Evolutionary conservation across 345 rosid species (phyloP), one percentile per base, ranked within the genome.

Genomic region (Brassica incana): DNA sequence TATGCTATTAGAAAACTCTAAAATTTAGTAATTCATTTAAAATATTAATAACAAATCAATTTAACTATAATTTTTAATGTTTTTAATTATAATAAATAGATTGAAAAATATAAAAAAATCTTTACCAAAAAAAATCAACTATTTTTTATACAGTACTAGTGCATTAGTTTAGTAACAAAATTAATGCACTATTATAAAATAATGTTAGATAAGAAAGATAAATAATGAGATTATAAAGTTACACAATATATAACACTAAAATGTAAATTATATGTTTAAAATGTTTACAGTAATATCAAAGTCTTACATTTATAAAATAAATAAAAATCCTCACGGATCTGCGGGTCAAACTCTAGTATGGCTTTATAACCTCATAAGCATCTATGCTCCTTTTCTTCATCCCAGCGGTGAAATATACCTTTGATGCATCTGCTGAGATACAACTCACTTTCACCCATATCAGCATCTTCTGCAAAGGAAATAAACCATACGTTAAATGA

Each of bases 401-500:
- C 54, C 99, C 98, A 0, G 93, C 92, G 0, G 85, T 86, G 81
- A 95, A 91, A 77, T 93, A 85, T 25, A 93, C 92, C 88, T 91
- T 95, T 10, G 93, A 65, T 6, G 90, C 83, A 2, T 89, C 97
- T 4, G 95, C 86, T 45, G 93, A 54, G 71, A 95, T 85, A 52
- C 84, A 81, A 8, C 87, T 88, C 73, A 95, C 97, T 80, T 95
- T 93, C 61, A 91, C 90, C 99, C 99, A 93, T 5, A 93, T 80
- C 87, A 95, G 71, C 70, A 90, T 86, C 82, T 93, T 95, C 23
- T 20, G 23, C 23, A 20, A 20, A 20, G 23, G 23, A 20, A 20
- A 20, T 20, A 20, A 20, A 20, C 23, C 23, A 20, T 20, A 20
- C 23, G 23, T 20, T 20, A 20, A 20, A 20, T 20, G 23, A 20